Conservation (phyloP, 2,329 filamentous ascomycete genomes). For the Akanthomyces uredinophilus region DNA sequence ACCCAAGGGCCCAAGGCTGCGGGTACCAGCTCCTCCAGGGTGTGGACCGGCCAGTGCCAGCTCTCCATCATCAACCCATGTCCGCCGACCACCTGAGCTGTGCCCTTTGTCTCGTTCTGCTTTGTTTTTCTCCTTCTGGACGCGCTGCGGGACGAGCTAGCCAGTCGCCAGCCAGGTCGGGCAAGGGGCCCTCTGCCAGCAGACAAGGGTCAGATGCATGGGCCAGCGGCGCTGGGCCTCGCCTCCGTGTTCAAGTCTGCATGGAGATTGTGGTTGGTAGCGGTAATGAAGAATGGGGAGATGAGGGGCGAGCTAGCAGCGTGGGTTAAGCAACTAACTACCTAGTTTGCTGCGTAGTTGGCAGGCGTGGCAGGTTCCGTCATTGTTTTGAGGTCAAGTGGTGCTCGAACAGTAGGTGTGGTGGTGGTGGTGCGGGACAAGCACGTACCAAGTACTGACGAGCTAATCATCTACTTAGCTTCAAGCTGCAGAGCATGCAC, state of each 20-base stretch:
- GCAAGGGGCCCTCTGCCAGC: neutral
- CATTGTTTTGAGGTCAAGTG: conserved; percentile 11
- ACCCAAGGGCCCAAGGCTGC: conserved; percentile 11
- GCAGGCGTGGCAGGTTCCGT: conserved; percentile 3
- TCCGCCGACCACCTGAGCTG: neutral
- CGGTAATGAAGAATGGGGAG: conserved; percentile 8
- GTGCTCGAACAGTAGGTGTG: neutral
- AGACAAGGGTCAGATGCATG: conserved; percentile 10
- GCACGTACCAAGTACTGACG: neutral
- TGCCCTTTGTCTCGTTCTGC: neutral
- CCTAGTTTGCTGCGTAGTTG: neutral
- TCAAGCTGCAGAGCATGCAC: neutral
- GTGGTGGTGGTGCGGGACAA: conserved; percentile 2
- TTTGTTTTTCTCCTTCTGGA: conserved; percentile 4
- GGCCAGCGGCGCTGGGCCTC: neutral
- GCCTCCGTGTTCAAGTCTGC: conserved; percentile 6
- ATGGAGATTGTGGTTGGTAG: neutral
- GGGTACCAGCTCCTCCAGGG: conserved; percentile 8
- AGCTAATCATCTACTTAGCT: neutral
- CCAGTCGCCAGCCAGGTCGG: conserved; percentile 1
- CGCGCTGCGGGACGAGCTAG: conserved; percentile 6
- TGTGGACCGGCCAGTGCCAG: conserved; percentile 4
- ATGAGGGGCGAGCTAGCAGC: conserved; percentile 10
- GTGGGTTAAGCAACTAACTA: neutral
- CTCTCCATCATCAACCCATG: neutral